Evolutionary conservation across 2,329 filamentous ascomycete species (phyloP).

Genomic region (Emergomyces pasteurianus): DNA sequence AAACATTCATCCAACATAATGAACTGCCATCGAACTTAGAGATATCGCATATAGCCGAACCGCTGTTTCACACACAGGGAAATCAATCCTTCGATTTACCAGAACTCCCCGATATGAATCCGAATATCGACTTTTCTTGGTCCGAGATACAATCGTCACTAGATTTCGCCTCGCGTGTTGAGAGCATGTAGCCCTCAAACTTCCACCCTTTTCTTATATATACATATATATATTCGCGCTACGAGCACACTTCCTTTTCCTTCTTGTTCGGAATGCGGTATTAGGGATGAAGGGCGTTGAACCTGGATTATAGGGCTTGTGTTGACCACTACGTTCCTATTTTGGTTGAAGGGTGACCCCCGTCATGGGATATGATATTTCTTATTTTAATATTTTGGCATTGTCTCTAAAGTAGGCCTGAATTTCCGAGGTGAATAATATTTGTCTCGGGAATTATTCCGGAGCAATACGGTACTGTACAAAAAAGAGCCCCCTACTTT

Average conservation of each 20-base stretch:
- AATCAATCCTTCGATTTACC: not conserved
- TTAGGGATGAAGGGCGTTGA: no score
- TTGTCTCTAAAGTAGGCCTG: no score
- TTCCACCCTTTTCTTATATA: not conserved
- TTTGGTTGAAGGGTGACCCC: not conserved
- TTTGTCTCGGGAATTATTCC: not conserved
- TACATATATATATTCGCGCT: not conserved
- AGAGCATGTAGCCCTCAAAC: not conserved
- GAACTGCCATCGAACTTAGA: not conserved
- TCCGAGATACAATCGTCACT: not conserved
- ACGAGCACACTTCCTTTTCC: not conserved
- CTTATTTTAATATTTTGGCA: no score
- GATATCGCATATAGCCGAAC: not conserved
- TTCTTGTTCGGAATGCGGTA: not conserved
- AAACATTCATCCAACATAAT: not conserved
- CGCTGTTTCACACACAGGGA: not conserved
- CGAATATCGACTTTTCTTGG: not conserved
- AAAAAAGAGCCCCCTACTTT: no score
- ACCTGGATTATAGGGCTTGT: no score
- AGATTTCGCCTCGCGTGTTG: not conserved
- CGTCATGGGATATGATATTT: no score
- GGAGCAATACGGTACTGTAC: not conserved
- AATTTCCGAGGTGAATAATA: not conserved
- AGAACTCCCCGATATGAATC: not conserved
- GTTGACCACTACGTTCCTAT: not conserved